Base-by-base conservation (phyloP, 2,329 filamentous ascomycete species). In the Fusarium coffeatum region DNA sequence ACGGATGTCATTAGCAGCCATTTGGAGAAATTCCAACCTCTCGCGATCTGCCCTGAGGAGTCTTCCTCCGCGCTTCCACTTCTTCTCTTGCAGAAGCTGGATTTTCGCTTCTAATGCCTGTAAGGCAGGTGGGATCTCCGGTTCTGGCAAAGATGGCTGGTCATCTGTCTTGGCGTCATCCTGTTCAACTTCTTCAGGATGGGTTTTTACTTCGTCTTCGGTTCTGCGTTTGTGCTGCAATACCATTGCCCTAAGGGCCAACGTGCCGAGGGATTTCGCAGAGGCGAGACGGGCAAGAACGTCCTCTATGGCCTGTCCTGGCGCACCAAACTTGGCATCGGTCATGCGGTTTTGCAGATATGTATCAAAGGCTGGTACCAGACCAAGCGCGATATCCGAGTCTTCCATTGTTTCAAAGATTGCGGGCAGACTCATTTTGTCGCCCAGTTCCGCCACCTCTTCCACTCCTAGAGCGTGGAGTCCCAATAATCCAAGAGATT, bases 171-270 rank as follows among this genome's bases (percentile, higher is more conserved):
- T 34, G 8, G 27, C n/a, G n/a, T n/a, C n/a, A n/a, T n/a, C n/a
- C n/a, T n/a, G n/a, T n/a, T n/a, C n/a, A n/a, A n/a, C n/a, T n/a
- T n/a, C n/a, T n/a, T n/a, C n/a, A n/a, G n/a, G n/a, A n/a, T n/a
- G n/a, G n/a, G n/a, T n/a, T n/a, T n/a, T n/a, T n/a, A n/a, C 25
- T 12, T 9, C 4, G 1, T 13, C 10, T 12, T 13, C 8, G 6
- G 9, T 13, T 9, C 1, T 12, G 8, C 16, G 2, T 25, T 23
- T 7, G 28, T 49, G 20, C 23, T 34, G 16, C 4, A n/a, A 4
- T 18, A 6, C 11, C 22, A 23, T 16, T 5, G 30, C 6, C 12
- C 2, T 34, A 5, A 50, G 47, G 1, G 30, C 12, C 20, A 34
- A 9, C 3, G 16, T n/a, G 16, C 47, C 10, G 8, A 50, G 10